Evolutionary conservation across 495 filamentous ascomycete genomes (phyloP).

Genomic region (Glonium stellatum): DNA sequence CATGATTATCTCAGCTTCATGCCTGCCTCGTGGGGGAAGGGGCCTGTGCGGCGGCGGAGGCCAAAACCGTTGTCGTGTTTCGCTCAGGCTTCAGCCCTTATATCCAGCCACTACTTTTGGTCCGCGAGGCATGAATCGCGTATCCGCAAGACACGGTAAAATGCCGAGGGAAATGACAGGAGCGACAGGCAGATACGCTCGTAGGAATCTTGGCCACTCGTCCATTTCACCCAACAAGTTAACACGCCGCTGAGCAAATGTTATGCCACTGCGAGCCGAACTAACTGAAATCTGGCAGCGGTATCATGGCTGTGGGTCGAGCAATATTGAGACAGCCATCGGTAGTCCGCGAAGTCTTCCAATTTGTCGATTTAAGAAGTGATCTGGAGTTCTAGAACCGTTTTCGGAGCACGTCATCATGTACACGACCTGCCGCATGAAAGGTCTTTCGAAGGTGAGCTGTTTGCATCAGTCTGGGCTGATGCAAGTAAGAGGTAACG

Average conservation of each 20-base stretch:
- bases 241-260: no score
- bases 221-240: no score
- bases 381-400: constrained; percentile 1
- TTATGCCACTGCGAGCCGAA: not conserved
- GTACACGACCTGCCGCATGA: not conserved
- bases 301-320: not conserved
- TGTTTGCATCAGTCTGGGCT: not conserved
- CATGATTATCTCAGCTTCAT: not conserved
- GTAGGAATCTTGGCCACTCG: not conserved
- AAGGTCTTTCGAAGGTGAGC: not conserved
- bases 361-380: constrained; percentile 6
- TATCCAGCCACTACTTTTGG: constrained; percentile 7
- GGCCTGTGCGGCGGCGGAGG: not conserved
- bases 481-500: not conserved
- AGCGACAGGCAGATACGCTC: constrained; percentile 11
- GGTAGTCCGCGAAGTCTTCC: constrained; percentile 16
- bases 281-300: not conserved
- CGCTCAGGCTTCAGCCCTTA: not conserved
- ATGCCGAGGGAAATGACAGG: constrained; percentile 18
- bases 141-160: constrained; percentile 8
- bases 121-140: constrained; percentile 17
- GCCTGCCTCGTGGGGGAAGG: not conserved
- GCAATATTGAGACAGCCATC: not conserved
- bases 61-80: not conserved
- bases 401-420: constrained; percentile 10